Base-by-base conservation (phyloP, 257 asterid genomes). In the Solanum paucissectum region DNA sequence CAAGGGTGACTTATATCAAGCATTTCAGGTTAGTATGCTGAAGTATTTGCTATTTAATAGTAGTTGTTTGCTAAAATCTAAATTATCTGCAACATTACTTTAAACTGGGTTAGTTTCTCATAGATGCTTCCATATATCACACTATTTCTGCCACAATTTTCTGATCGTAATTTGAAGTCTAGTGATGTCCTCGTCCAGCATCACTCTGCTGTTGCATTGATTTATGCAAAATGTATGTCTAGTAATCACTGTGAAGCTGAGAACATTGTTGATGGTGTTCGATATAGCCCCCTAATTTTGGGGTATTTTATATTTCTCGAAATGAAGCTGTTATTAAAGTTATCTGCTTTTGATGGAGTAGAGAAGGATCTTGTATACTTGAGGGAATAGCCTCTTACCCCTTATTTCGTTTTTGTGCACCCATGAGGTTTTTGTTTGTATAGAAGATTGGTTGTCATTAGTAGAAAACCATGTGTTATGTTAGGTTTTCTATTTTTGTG, bases 1-100 rank as follows among this genome's bases (percentile, higher is more conserved):
- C 79, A 96, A 94, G 96, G 99, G 99, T 46, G 98, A 96, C 89
- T 52, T 95, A 74, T 89, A 92, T 92, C 96, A 90, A 93, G 99
- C 99, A 87, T 97, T 97, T 93, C 98, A 96, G 99, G 99, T 97
- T 38, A 76, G 84, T 87, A 62, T 86, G 29, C 83, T 85, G 72
- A 36, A 42, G 32, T 76, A 42, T 27, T 75, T 66, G 64, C 69
- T 46, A 81, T 25, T 27, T 44, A 27, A 40, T 40, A 75, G 55
- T 23, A 38, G 38, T 33, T 75, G 33, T 20, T 42, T 25, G 66
- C 42, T 81, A 46, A 44, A n/a, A 44, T 46, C 42, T 81, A 6
- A 4, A 81, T 46, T 29, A 3, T 29, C 55, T 46, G 3, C 27
- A 79, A 27, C 34, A 44, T 7, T 42, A 79, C 85, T 44, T 46